Evolutionary conservation across 305 asterid species (phyloP), one percentile per base, ranked within the genome.

Genomic region (Fraxinus paxiana): DNA sequence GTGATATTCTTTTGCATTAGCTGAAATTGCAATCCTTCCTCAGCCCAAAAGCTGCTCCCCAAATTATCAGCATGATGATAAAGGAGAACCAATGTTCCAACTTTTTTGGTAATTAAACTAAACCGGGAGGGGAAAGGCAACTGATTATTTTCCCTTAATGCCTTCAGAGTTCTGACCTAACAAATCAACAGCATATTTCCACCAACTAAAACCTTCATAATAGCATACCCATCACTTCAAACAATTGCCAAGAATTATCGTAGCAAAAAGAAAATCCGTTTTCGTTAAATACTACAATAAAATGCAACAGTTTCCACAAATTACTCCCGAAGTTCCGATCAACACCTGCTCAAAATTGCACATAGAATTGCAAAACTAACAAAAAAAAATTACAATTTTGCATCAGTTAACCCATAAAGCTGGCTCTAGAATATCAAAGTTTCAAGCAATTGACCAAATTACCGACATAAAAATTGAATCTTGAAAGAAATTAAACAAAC

Each of bases 251-350:
- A 51, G 13, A 79, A 6, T 9, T 24, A 22, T 9, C 8, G 0
- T 1, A 33, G 73, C 13, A 4, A 28, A 26, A 26, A 13, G 38
- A n/a, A 71, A 59, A 73, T 67, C 81, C 35, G 24, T 33, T 77
- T 77, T 18, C 46, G 65, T 22, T 38, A 51, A 71, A 67, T 79
- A 22, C 28, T 4, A 72, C 41, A 12, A 61, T 28, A 61, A 70
- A 79, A 54, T 31, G 31, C 67, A 79, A 61, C 34, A 72, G 18
- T 37, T 73, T 46, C 85, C 80, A 72, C 74, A 41, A 71, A 75
- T 22, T 77, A 86, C 84, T 78, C 84, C 79, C 43, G 37, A 85
- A 51, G 59, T 31, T 61, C 77, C 56, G 61, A 75, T 81, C 75
- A 85, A 10, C 78, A 67, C 35, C 81, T 34, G 70, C 67, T 74